These are phyloP conservation scores for Solanum rostratum DNA, from an alignment of 257 asterid genomes.

Conservation along the genomic window DNA sequence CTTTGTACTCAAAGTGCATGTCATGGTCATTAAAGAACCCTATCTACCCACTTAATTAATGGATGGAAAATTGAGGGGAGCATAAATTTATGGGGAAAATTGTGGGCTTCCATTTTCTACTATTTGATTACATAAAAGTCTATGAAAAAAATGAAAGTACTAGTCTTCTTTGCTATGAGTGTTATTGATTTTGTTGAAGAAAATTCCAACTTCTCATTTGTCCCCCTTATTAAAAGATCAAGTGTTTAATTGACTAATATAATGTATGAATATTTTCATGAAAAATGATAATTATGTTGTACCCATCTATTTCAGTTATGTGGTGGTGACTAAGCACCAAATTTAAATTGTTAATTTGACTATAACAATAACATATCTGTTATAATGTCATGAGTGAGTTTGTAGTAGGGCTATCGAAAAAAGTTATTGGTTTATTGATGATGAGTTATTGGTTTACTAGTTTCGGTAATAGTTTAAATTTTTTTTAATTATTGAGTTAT, in stretches of 20 bases:
- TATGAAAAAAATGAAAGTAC: not conserved
- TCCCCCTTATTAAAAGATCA: not conserved
- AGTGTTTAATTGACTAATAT: not conserved
- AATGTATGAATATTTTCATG: not conserved
- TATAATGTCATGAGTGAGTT: not conserved
- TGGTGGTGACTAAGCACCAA: not conserved
- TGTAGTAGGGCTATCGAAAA: too few species aligned
- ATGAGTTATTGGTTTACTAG: too few species aligned
- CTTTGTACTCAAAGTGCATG: not conserved
- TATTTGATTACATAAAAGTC: not conserved
- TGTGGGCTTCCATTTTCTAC: not conserved
- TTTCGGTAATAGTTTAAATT: too few species aligned
- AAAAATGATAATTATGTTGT: not conserved
- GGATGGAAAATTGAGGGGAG: not conserved
- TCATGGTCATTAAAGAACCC: not conserved
- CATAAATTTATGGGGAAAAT: not conserved
- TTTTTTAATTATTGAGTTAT: too few species aligned
- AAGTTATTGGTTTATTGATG: too few species aligned
- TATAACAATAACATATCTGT: not conserved
- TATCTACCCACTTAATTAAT: not conserved
- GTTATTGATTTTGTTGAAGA: not conserved
- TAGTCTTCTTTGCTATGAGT: not conserved
- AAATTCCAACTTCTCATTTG: not conserved
- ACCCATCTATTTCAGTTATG: not conserved
- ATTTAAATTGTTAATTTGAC: not conserved